Evolutionary conservation across 805 yeast species (phyloP), one percentile per base, ranked within the genome.

Genomic region (Lipomyces mesembrius): DNA sequence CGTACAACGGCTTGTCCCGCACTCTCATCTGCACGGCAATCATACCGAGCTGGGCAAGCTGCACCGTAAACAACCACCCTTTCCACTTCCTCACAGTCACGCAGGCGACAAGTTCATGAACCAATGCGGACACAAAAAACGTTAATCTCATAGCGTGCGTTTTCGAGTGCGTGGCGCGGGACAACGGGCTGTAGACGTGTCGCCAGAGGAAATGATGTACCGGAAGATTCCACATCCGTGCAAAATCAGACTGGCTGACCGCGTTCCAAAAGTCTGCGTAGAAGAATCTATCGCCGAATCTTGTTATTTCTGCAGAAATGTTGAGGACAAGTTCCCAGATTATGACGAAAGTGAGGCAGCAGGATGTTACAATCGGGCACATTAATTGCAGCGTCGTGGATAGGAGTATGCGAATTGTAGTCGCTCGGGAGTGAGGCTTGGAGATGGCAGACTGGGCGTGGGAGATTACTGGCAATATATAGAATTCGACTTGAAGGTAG

Each of bases 191-290:
- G 29, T 63, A 60, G 12, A 63, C 66, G 34, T 60, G 66, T 20
- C 66, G 58, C 20, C 35, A 46, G 27, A 63, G 66, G 37, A 62
- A 63, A 8, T 54, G 27, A 32, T 60, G 66, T 2, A 63, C 66
- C 3, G 66, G 65, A n/a, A 43, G 35, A 37, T 63, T 63, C 66
- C 66, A 63, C 27, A 34, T 46, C 9, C 59, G 59, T 2, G 66
- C 62, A 60, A 63, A 34, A n/a, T 46, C 56, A 11, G 34, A 37
- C 64, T 46, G 62, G 49, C 53, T 60, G 17, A 20, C 34, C 20
- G 55, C 51, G 35, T 53, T 63, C 66, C 66, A 63, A 57, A 59
- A 63, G 43, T 63, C 63, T 11, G 62, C 59, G 37, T 63, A 63
- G 39, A 63, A 60, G n/a, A 35, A 25, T 22, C 66, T 27, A 32